These are phyloP conservation scores for Piedraia hortae DNA, from an alignment of 2,329 filamentous ascomycete genomes.

Conservation along the genomic window DNA sequence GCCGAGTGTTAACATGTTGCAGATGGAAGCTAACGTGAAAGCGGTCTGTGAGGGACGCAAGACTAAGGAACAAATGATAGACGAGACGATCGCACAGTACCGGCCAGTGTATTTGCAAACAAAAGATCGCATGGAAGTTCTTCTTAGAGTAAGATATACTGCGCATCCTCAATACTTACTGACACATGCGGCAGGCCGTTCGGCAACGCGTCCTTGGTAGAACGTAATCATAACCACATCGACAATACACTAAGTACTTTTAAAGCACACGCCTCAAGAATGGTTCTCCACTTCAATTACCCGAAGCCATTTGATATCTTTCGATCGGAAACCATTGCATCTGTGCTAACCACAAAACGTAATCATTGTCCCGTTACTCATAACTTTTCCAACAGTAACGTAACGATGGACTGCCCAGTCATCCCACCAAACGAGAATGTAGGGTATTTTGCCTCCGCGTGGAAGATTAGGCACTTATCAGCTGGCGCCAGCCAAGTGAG, in stretches of 20 bases:
- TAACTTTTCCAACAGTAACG: constrained; percentile 42
- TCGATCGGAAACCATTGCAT: too few species aligned
- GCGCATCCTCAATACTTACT: too few species aligned
- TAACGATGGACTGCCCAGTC: constrained; percentile 72
- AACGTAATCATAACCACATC: too few species aligned
- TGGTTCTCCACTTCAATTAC: too few species aligned
- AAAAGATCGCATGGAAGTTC: constrained; percentile 39
- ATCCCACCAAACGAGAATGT: constrained; percentile 73
- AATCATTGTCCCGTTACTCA: not conserved
- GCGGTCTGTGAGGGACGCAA: constrained; percentile 75
- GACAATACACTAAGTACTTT: too few species aligned
- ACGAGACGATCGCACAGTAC: constrained; percentile 67
- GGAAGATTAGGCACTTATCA: constrained; percentile 26
- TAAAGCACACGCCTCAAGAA: too few species aligned
- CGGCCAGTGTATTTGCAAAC: constrained; percentile 63
- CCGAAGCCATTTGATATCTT: too few species aligned
- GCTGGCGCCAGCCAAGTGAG: constrained; percentile 42
- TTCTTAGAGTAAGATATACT: constrained; percentile 23
- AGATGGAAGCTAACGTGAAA: constrained; percentile 90
- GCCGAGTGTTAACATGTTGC: constrained; percentile 1
- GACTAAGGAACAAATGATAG: constrained; percentile 45
- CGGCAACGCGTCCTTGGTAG: too few species aligned
- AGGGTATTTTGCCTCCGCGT: constrained; percentile 48
- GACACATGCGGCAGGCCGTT: too few species aligned
- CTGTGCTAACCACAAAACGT: too few species aligned